phyloP scores from a whole-genome alignment of 306 rosid species.

The Cucurbita argyrosperma region DNA sequence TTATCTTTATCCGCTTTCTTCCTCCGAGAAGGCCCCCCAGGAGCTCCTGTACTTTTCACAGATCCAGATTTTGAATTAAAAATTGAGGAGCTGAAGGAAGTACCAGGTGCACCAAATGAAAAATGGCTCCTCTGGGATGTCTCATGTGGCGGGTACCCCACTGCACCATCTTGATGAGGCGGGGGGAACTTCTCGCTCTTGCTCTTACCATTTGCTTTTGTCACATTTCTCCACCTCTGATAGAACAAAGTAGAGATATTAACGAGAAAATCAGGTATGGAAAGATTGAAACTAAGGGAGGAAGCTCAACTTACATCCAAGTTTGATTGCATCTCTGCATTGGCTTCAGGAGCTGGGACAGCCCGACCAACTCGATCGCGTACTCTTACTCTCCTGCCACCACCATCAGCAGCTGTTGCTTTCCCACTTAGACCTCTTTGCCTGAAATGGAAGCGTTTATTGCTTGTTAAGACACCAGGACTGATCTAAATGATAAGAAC shows the following conservation, averaged over 20 bases:
- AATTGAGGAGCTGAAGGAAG: slow-evolving; percentile 43
- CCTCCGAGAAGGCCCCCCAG: slow-evolving; percentile 32
- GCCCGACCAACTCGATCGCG: slow-evolving; percentile 77
- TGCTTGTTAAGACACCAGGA: slow-evolving; percentile 12
- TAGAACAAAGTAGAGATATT: background rate
- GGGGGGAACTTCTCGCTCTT: slow-evolving; percentile 98
- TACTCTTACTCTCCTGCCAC: slow-evolving; percentile 42
- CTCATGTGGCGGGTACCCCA: slow-evolving; percentile 47
- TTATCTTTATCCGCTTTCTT: slow-evolving; percentile 31
- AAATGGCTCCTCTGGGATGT: slow-evolving; percentile 40
- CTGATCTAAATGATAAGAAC: slow-evolving; percentile 9
- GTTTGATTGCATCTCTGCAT: slow-evolving; percentile 84
- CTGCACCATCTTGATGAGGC: slow-evolving; percentile 85
- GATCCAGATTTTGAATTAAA: slow-evolving; percentile 40
- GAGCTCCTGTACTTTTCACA: slow-evolving; percentile 22
- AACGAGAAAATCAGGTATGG: background rate
- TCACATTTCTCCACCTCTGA: slow-evolving; percentile 76
- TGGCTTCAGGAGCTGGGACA: slow-evolving; percentile 90
- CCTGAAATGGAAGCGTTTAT: slow-evolving; percentile 31
- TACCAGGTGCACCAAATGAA: slow-evolving; percentile 50
- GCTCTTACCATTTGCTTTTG: slow-evolving; percentile 62
- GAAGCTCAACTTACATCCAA: slow-evolving; percentile 49
- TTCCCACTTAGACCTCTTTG: slow-evolving; percentile 63
- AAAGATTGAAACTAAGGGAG: background rate
- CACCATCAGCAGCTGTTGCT: slow-evolving; percentile 53